Base-by-base conservation (phyloP, 1,284 basidiomycete genomes). In the Ceratobasidium sp. region DNA sequence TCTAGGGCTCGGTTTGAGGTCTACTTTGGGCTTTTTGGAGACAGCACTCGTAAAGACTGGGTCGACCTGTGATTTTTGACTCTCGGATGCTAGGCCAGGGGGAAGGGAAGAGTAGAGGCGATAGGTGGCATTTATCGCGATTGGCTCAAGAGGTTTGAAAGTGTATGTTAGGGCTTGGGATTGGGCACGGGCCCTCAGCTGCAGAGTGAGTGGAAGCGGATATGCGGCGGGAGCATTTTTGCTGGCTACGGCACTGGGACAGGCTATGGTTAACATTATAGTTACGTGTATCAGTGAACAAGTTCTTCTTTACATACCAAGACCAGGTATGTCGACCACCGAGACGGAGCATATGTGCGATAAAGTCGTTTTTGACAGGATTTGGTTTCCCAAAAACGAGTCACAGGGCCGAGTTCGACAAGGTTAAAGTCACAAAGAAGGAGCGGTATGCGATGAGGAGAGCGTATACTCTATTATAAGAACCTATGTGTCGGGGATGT, bases 1-100 rank as follows among this genome's bases (percentile, higher is more conserved):
- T 26, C 65, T 57, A 26, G 65, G 65, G 18, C 32, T 53, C n/a
- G 65, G 65, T 21, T 70, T 70, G 36, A 70, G 43, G 1, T 70
- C 65, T 28, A 70, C 36, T 39, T 70, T 70, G 52, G 26, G 53
- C 43, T 70, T 70, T 26, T 53, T 70, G 52, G 65, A 32, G 45
- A 32, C 43, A n/a, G 53, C 10, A n/a, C 26, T 48, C 16, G 65
- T 21, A 41, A 70, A 70, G 16, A 70, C 55, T 16, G 65, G 65
- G 18, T 70, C 65, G 23, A 58, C 26, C 43, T 58, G 39, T 10
- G 41, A 46, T 16, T 36, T 26, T 26, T 32, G 65, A 9, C 36
- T 30, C 28, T 70, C 53, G 43, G 65, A 16, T 26, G 65, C 34
- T 14, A 48, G n/a, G 21, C 52, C 41, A 45, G 65, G 53, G 23